phyloP scores from a whole-genome alignment of 1,284 basidiomycete genomes.

The Gymnopus androsaceus region DNA sequence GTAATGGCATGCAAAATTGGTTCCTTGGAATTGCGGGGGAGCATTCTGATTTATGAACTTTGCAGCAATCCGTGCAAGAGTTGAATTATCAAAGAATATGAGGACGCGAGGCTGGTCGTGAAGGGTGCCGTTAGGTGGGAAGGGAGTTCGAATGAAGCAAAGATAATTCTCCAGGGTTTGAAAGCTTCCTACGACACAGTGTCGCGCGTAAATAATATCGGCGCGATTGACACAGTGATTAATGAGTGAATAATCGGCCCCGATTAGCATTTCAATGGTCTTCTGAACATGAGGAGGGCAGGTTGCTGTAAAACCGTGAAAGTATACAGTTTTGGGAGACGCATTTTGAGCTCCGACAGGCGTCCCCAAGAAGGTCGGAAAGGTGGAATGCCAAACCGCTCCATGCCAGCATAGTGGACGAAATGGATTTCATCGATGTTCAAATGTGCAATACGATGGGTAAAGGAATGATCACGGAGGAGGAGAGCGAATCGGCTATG shows the following conservation, averaged over 20 bases:
- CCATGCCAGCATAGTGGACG: background rate
- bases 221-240: background rate
- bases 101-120: constrained; percentile 3
- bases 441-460: background rate
- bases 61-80: background rate
- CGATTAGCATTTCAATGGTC: background rate
- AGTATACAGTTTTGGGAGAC: background rate
- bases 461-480: background rate
- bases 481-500: background rate
- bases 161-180: background rate
- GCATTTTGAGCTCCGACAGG: background rate
- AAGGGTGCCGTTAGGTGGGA: background rate
- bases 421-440: no score
- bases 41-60: background rate
- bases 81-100: constrained; percentile 8
- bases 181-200: background rate
- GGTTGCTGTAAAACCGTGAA: background rate
- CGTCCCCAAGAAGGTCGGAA: background rate
- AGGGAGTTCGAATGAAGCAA: background rate
- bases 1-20: background rate
- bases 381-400: background rate
- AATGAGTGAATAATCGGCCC: background rate
- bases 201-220: background rate
- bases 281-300: background rate
- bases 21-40: background rate